phyloP scores from a whole-genome alignment of 2,329 filamentous ascomycete species.

The Fusarium sp. region DNA sequence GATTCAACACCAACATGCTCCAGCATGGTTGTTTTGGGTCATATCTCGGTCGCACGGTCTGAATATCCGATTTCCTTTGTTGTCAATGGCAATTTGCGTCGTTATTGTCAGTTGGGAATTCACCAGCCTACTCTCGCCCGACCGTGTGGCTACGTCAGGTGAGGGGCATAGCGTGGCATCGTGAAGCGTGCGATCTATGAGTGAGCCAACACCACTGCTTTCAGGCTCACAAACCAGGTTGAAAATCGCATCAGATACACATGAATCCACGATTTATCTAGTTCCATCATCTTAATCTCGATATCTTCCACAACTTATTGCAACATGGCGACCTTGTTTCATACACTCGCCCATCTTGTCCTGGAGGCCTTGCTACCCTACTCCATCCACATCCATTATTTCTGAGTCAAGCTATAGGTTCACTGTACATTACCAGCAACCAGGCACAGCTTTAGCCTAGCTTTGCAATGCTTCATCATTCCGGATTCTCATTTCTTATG shows the following conservation, averaged over 20 bases:
- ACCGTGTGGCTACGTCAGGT: constrained; percentile 31
- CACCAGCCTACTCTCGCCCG: background rate
- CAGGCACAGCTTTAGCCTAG: background rate
- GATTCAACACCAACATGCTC: background rate
- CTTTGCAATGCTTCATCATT: background rate
- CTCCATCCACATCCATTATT: background rate
- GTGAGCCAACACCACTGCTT: background rate
- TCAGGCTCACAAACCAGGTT: background rate
- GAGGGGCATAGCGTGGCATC: constrained; percentile 29
- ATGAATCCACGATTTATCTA: background rate
- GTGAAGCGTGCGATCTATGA: background rate
- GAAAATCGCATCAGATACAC: background rate
- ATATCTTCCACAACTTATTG: background rate
- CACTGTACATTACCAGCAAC: background rate
- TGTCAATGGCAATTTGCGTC: background rate
- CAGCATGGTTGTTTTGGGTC: background rate
- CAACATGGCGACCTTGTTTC: background rate
- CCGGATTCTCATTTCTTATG: background rate
- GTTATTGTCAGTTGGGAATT: background rate
- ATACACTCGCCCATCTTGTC: background rate
- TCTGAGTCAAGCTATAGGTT: background rate
- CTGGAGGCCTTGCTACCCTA: background rate
- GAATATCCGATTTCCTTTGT: too few relatives aligned
- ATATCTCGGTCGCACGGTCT: background rate
- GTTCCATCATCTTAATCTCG: background rate